These are phyloP conservation scores for Daldinia eschscholtzii DNA, from an alignment of 2,329 filamentous ascomycete species.

Conservation along the genomic window DNA sequence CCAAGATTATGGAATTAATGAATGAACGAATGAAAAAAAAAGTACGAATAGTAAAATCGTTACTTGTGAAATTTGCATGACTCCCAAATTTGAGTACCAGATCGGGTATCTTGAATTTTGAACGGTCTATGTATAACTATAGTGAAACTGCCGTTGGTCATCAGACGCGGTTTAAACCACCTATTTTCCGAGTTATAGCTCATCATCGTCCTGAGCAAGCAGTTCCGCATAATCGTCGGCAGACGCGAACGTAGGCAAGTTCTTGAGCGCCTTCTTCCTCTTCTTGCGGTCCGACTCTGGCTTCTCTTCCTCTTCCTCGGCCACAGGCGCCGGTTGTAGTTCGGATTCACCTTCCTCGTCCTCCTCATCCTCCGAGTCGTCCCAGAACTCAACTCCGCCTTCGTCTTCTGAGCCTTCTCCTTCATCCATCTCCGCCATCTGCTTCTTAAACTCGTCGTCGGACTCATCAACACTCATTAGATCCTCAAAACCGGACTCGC, in stretches of 20 bases:
- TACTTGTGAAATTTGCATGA: not conserved
- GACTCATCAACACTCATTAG: slow-evolving; percentile 58
- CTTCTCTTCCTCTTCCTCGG: slow-evolving; percentile 59
- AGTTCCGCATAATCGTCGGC: slow-evolving; percentile 93
- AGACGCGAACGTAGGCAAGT: slow-evolving; percentile 91
- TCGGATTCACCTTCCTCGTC: slow-evolving; percentile 58
- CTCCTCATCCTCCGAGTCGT: slow-evolving; percentile 53
- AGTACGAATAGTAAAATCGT: not conserved
- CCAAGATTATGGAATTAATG: slow-evolving; percentile 37
- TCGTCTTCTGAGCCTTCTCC: slow-evolving; percentile 59
- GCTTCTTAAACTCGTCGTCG: slow-evolving; percentile 64
- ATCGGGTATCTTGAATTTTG: slow-evolving; percentile 45
- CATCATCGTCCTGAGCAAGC: slow-evolving; percentile 75
- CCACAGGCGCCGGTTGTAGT: slow-evolving; percentile 56
- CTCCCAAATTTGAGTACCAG: slow-evolving; percentile 17
- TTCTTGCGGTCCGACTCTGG: slow-evolving; percentile 60
- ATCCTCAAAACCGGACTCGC: slow-evolving; percentile 61
- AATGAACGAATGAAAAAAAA: not conserved
- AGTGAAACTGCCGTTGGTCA: slow-evolving; percentile 4
- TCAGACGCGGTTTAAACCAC: not conserved
- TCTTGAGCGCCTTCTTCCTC: slow-evolving; percentile 87
- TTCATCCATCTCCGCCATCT: slow-evolving; percentile 56
- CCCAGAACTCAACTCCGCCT: slow-evolving; percentile 53
- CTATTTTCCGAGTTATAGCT: slow-evolving; percentile 28
- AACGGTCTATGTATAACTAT: slow-evolving; percentile 16